Base-by-base conservation (phyloP, 2,329 filamentous ascomycete species). In the Cordyceps tenuipes region DNA sequence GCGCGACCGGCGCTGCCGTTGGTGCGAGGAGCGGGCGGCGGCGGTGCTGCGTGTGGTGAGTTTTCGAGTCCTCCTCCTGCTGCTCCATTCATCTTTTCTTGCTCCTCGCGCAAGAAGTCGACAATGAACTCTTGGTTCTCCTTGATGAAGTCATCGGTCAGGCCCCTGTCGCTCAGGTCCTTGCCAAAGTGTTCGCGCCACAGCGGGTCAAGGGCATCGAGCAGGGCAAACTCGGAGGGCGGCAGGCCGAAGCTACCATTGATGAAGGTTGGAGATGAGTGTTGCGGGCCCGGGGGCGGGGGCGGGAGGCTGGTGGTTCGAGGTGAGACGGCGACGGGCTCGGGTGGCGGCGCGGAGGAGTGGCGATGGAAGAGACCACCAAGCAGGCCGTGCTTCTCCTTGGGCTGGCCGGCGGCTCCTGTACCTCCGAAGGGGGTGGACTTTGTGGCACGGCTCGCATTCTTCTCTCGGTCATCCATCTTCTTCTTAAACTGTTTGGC, bases 401-500 rank as follows among this genome's bases (percentile, higher is more conserved):
- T 68, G 21, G 71, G 65, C 34, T 72, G 71, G 49, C 76, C 76
- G 23, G 72, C 68, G 53, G 81, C 82, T 60, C 82, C 84, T 67
- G 13, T 31, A 54, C 82, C 82, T 60, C 82, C 84, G 67, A 96
- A 96, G 0, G 89, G 87, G 39, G 89, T 93, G 63, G 85, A 81
- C 71, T 80, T 86, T 3, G 92, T 97, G 63, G 87, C 86, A 77
- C 95, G 95, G 76, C 88, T 93, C 46, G 91, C 93, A 75, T 93
- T 92, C 82, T 96, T 97, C 76, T 97, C 92, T 65, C 92, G 83
- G 70, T 97, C 92, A 67, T 94, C 88, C 83, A 99, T 90, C 79
- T 97, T 97, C 82, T 97, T 96, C 75, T 92, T 87, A 77, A 99
- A 97, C 62, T 90, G 89, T 76, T 90, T 95, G 39, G 94, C 94